These are phyloP conservation scores for Domatiomyces catenatus DNA, from an alignment of 2,329 filamentous ascomycete genomes.

Conservation along the genomic window DNA sequence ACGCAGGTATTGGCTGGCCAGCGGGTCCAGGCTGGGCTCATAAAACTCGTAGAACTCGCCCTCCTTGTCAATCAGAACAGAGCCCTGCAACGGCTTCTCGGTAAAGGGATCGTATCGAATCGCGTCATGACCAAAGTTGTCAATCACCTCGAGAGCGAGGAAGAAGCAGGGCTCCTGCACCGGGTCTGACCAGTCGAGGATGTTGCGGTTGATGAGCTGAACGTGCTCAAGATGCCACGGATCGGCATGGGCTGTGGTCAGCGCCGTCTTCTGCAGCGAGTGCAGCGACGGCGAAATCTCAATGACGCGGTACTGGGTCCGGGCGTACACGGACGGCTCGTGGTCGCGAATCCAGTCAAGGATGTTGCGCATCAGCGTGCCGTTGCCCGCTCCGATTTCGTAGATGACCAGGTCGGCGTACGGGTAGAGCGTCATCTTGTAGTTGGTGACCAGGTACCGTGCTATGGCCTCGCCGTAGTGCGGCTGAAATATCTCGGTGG, in stretches of 20 bases:
- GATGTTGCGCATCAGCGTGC: constrained; percentile 95
- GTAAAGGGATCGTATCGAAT: constrained; percentile 78
- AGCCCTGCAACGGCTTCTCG: constrained; percentile 70
- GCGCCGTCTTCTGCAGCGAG: constrained; percentile 52
- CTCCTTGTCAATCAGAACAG: constrained; percentile 66
- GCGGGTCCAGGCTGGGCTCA: constrained; percentile 60
- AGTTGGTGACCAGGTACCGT: constrained; percentile 90
- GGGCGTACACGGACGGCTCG: constrained; percentile 81
- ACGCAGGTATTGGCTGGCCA: constrained; percentile 66
- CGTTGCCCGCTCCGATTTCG: constrained; percentile 95
- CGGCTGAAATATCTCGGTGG: constrained; percentile 88
- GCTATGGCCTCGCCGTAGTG: constrained; percentile 96
- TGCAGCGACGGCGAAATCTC: constrained; percentile 82
- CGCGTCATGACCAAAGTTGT: constrained; percentile 93
- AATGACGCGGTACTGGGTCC: constrained; percentile 88
- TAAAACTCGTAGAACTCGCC: constrained; percentile 97
- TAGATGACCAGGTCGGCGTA: constrained; percentile 97
- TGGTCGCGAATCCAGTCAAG: constrained; percentile 85
- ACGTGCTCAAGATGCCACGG: constrained; percentile 71
- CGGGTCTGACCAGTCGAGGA: constrained; percentile 83
- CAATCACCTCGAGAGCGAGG: constrained; percentile 92
- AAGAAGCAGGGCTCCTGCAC: constrained; percentile 95
- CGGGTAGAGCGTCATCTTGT: constrained; percentile 82
- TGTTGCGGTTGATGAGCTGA: constrained; percentile 83
- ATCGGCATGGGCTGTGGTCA: constrained; percentile 50